phyloP scores from a whole-genome alignment of 139 green algal genomes.

The Raphidocelis subcapitata region DNA sequence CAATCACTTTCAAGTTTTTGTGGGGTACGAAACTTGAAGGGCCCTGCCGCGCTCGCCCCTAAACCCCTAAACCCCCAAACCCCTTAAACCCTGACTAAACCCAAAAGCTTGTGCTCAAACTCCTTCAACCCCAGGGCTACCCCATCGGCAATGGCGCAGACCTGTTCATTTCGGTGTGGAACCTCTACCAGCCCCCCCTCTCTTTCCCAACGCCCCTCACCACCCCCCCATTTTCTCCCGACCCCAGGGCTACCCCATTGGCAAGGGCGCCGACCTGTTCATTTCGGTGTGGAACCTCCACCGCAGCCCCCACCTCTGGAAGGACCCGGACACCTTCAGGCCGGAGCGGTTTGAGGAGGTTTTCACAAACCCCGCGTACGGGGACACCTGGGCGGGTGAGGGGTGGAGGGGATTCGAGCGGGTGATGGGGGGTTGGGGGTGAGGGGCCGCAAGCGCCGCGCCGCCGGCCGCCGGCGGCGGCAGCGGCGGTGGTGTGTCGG shows the following conservation, averaged over 20 bases:
- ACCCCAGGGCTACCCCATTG: slow-evolving; percentile 79
- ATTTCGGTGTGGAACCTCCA: slow-evolving; percentile 99
- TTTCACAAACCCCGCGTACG: slow-evolving; percentile 48
- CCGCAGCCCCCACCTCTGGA: slow-evolving; percentile 92
- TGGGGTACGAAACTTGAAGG: too few species aligned
- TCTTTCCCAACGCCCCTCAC: too few species aligned
- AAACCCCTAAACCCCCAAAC: not conserved
- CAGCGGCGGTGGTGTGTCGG: not conserved
- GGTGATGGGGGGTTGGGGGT: too few species aligned
- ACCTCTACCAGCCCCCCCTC: slow-evolving; percentile 56
- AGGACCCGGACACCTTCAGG: slow-evolving; percentile 88
- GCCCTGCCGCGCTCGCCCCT: not conserved
- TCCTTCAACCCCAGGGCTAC: slow-evolving; percentile 66
- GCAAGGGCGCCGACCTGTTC: slow-evolving; percentile 96
- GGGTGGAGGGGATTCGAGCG: not conserved
- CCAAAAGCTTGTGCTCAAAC: too few species aligned
- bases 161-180: slow-evolving; percentile 98
- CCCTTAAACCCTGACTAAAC: not conserved
- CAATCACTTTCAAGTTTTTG: too few species aligned
- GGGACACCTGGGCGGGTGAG: slow-evolving; percentile 54
- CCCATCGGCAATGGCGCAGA: slow-evolving; percentile 92
- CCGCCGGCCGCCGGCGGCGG: too few species aligned
- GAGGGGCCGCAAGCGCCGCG: too few species aligned
- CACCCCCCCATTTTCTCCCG: too few species aligned
- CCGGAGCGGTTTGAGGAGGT: slow-evolving; percentile 86